Percentiles rank a stretch among this genome's conserved stretches.
Evolutionary conservation across 129 eudicot genomes (phyloP).

Genomic region (Flaveria trinervia): DNA sequence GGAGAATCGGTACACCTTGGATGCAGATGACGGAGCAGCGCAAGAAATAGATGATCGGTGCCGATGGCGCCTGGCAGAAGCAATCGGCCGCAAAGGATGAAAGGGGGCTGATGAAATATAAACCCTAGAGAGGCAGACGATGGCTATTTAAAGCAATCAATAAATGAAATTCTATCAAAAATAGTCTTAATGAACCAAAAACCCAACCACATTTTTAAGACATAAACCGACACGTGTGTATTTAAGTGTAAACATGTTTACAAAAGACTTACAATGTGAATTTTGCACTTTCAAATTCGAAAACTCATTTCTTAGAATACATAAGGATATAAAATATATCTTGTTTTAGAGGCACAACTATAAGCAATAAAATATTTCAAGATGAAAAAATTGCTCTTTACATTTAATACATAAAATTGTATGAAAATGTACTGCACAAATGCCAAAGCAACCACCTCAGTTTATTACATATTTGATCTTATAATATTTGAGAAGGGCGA

Average conservation of each 20-base stretch:
- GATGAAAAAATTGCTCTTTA: constrained; percentile 4
- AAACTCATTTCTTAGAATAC: not conserved
- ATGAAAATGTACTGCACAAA: constrained; percentile 3
- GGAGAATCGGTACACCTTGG: constrained; percentile 12
- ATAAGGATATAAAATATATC: not conserved
- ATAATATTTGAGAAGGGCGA: not conserved
- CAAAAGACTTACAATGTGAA: not conserved
- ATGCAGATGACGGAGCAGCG: constrained; percentile 9
- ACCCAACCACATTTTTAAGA: constrained; percentile 15
- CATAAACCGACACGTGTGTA: not conserved
- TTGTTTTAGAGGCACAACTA: constrained; percentile 13
- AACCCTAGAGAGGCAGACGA: constrained; percentile 23
- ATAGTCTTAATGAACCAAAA: constrained; percentile 8
- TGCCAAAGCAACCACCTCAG: constrained; percentile 19
- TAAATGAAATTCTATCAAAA: not conserved
- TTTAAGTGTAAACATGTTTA: constrained; percentile 8
- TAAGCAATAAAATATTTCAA: not conserved
- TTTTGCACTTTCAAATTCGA: constrained; percentile 8
- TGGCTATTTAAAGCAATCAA: constrained; percentile 5
- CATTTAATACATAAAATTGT: constrained; percentile 17
- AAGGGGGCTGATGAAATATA: constrained; percentile 7
- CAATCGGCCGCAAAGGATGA: constrained; percentile 2
- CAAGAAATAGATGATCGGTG: constrained; percentile 7
- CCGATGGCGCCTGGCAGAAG: not conserved
- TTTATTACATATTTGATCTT: constrained; percentile 7